phyloP scores from a whole-genome alignment of 257 asterid species.

The Nicotiana paniculata region DNA sequence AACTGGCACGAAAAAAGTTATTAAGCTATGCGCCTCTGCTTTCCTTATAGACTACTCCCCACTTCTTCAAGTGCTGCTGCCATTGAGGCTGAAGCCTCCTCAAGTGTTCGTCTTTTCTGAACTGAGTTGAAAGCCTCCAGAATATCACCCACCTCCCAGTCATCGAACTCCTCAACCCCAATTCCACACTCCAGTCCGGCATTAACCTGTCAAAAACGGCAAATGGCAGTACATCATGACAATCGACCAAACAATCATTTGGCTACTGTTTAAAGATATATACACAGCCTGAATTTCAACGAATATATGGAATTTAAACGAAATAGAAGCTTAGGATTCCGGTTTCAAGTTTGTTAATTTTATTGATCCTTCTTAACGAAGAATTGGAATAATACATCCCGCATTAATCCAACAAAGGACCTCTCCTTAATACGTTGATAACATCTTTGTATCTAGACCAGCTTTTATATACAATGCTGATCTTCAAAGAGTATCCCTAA shows the following conservation, averaged over 20 bases:
- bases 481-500: background rate
- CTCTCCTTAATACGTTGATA: background rate
- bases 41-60: constrained; percentile 35
- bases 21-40: constrained; percentile 5
- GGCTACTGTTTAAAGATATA: background rate
- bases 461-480: background rate
- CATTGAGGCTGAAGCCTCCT: constrained; percentile 97
- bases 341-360: background rate
- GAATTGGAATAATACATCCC: background rate
- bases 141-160: constrained; percentile 84
- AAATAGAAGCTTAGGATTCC: background rate
- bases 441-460: background rate
- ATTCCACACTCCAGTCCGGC: constrained; percentile 96
- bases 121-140: constrained; percentile 74
- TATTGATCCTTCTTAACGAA: background rate
- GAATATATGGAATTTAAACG: background rate
- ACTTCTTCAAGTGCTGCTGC: constrained; percentile 68
- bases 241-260: background rate
- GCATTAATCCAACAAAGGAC: background rate
- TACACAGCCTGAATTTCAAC: background rate
- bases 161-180: constrained; percentile 58
- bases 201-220: constrained; percentile 49
- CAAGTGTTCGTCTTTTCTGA: constrained; percentile 86
- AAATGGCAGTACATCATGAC: background rate
- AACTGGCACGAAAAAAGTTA: constrained; percentile 5